These are phyloP conservation scores for Nicotiana attenuata DNA, from an alignment of 257 asterid species.

Conservation along the genomic window DNA sequence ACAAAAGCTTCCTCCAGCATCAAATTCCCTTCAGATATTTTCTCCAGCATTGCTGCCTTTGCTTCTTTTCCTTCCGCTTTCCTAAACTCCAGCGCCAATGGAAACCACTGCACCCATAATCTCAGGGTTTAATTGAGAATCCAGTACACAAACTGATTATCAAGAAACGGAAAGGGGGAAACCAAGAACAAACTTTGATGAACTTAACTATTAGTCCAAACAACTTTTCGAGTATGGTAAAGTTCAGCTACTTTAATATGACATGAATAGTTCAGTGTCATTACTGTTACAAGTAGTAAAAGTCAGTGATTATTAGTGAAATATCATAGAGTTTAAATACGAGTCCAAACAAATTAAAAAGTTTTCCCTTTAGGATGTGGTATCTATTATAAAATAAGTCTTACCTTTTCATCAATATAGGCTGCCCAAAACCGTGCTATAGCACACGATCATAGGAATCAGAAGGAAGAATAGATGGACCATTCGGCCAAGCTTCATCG, in stretches of 20 bases:
- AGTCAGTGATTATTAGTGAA: neutral
- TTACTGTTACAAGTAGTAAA: neutral
- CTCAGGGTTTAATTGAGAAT: neutral
- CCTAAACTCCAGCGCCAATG: conserved; percentile 3
- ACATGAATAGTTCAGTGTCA: neutral
- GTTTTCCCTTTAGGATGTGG: too few relatives aligned
- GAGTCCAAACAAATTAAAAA: neutral
- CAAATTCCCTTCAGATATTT: conserved; percentile 17
- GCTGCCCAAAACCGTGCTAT: conserved; percentile 33
- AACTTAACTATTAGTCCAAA: neutral
- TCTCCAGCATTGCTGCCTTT: conserved; percentile 12
- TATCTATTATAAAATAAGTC: neutral
- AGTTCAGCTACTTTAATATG: neutral
- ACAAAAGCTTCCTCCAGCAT: conserved; percentile 39
- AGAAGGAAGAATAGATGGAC: conserved; percentile 26
- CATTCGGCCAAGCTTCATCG: conserved; percentile 30
- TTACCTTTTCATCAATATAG: conserved; percentile 31
- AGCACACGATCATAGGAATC: conserved; percentile 33
- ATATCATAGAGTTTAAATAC: neutral
- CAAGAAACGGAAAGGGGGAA: neutral
- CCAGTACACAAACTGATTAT: neutral
- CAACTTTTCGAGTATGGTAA: neutral
- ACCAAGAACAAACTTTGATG: neutral
- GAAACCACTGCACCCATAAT: conserved; percentile 28
- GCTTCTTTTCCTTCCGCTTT: conserved; percentile 25